These are phyloP conservation scores for Saturnispora serradocipensis DNA, from an alignment of 805 yeast genomes.

Conservation along the genomic window DNA sequence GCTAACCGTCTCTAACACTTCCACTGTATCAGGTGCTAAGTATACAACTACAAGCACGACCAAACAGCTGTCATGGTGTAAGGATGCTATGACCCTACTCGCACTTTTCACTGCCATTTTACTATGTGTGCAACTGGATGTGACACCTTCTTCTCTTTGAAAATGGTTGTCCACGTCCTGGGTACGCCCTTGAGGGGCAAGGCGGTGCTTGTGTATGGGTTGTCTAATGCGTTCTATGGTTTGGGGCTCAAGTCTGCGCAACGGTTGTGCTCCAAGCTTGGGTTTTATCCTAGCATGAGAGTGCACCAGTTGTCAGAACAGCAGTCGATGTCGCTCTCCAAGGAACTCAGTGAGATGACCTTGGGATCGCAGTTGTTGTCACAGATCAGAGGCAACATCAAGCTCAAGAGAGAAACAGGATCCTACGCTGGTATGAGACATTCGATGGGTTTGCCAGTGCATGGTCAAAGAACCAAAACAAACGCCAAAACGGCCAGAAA, in stretches of 20 bases:
- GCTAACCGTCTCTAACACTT: background rate
- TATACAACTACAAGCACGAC: background rate
- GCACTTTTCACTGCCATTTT: slow-evolving; percentile 5
- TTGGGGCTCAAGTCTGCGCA: slow-evolving; percentile 69
- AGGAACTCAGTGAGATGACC: slow-evolving; percentile 73
- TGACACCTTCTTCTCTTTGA: slow-evolving; percentile 3
- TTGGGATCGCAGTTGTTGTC: slow-evolving; percentile 77
- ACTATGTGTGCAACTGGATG: slow-evolving; percentile 6
- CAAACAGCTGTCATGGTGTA: slow-evolving; percentile 1
- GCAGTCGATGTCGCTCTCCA: slow-evolving; percentile 75
- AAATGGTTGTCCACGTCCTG: slow-evolving; percentile 43
- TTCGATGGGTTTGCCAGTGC: slow-evolving; percentile 69
- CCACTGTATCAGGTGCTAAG: background rate
- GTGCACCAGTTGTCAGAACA: slow-evolving; percentile 88
- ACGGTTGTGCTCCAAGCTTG: slow-evolving; percentile 74
- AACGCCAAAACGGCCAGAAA: slow-evolving; percentile 86
- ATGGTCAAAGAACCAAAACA: slow-evolving; percentile 87
- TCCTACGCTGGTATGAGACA: slow-evolving; percentile 87
- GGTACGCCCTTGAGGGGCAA: slow-evolving; percentile 43
- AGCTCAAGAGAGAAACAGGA: slow-evolving; percentile 70
- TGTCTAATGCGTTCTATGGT: slow-evolving; percentile 79
- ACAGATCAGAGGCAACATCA: slow-evolving; percentile 67
- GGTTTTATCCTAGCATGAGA: slow-evolving; percentile 88
- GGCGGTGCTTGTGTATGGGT: slow-evolving; percentile 36
- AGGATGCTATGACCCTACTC: slow-evolving; percentile 2